These are phyloP conservation scores for Coniochaeta pulveracea DNA, from an alignment of 2,329 filamentous ascomycete species.

Conservation along the genomic window DNA sequence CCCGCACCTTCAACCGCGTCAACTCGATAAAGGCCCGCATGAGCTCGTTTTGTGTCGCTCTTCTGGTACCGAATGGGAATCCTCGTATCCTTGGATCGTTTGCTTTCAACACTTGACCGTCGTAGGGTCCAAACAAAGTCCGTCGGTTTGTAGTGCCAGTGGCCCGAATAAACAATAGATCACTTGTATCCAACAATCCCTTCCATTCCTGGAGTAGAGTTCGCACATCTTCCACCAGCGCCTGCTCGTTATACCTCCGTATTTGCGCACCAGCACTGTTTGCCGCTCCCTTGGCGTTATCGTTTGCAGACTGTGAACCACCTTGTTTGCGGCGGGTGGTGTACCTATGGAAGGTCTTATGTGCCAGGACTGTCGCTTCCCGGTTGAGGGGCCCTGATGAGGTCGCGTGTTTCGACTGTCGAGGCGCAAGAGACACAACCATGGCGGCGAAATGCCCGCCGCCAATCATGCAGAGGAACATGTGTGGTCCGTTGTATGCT, in stretches of 20 bases:
- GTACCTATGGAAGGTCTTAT: constrained; percentile 97
- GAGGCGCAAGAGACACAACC: constrained; percentile 80
- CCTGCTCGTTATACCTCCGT: constrained; percentile 88
- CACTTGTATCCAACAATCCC: constrained; percentile 67
- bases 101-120: constrained; percentile 68
- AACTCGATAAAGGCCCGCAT: constrained; percentile 93
- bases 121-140: constrained; percentile 84
- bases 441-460: constrained; percentile 96
- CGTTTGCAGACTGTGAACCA: constrained; percentile 87
- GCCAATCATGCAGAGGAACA: constrained; percentile 97
- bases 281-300: constrained; percentile 84
- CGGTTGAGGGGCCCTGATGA: constrained; percentile 57
- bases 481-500: constrained; percentile 62
- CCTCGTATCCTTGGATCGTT: constrained; percentile 74
- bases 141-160: constrained; percentile 77
- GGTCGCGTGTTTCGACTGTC: constrained; percentile 51
- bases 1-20: constrained; percentile 76
- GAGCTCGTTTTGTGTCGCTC: constrained; percentile 87
- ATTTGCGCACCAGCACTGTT: constrained; percentile 88
- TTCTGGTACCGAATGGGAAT: constrained; percentile 86
- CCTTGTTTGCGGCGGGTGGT: constrained; percentile 94
- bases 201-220: constrained; percentile 77
- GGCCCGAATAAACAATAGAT: constrained; percentile 80
- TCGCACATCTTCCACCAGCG: constrained; percentile 79
- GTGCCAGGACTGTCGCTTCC: constrained; percentile 78